These are phyloP conservation scores for Ramichloridium luteum DNA, from an alignment of 2,329 filamentous ascomycete species.

Conservation along the genomic window DNA sequence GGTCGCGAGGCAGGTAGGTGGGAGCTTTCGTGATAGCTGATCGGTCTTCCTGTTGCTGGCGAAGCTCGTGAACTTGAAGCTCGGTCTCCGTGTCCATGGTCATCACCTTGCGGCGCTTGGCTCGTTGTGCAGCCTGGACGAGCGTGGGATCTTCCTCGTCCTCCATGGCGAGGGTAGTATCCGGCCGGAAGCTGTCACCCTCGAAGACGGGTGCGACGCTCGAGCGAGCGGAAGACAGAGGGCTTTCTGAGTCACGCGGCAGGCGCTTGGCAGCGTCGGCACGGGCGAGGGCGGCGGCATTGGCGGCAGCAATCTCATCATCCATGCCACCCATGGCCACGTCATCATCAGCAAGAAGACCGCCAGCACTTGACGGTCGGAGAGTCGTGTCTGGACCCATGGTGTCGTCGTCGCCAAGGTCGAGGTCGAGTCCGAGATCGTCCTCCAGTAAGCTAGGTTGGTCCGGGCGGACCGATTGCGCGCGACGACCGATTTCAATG, in stretches of 20 bases:
- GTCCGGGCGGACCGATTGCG: conserved; percentile 48
- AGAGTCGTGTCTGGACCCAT: conserved; percentile 13
- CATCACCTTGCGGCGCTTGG: conserved; percentile 70
- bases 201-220: conserved; percentile 30
- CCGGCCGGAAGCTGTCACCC: conserved; percentile 42
- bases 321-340: conserved; percentile 35
- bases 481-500: conserved; percentile 85
- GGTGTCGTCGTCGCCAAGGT: conserved; percentile 25
- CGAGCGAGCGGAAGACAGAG: conserved; percentile 41
- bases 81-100: conserved; percentile 71
- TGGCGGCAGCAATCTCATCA: conserved; percentile 30
- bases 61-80: conserved; percentile 64
- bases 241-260: conserved; percentile 38
- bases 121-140: conserved; percentile 55
- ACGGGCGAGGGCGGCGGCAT: conserved; percentile 20
- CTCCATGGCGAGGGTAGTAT: conserved; percentile 17
- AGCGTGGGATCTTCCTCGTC: conserved; percentile 36
- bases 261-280: conserved; percentile 33
- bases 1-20: conserved; percentile 75
- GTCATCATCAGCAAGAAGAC: conserved; percentile 23
- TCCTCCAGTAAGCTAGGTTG: conserved; percentile 46
- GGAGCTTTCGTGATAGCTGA: conserved; percentile 75
- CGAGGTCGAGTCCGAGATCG: conserved; percentile 39
- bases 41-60: conserved; percentile 73
- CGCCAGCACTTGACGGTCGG: conserved; percentile 9